phyloP scores from a whole-genome alignment of 208 protist species.

The Trypanosoma scelopori region DNA sequence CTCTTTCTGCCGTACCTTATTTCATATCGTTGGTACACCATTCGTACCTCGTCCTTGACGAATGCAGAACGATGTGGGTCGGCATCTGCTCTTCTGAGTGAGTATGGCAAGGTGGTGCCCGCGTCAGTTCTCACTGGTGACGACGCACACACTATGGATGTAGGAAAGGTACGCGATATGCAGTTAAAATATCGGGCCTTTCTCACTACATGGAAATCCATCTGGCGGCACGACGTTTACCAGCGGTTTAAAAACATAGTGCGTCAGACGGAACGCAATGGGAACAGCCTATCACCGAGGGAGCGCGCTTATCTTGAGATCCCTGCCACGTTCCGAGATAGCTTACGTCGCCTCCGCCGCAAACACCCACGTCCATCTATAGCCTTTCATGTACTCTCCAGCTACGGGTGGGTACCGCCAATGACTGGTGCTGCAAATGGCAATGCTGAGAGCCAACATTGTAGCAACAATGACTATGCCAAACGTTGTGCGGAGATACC shows the following conservation, averaged over 20 bases:
- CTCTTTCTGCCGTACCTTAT: conserved; percentile 74
- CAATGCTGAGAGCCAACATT: conserved; percentile 19
- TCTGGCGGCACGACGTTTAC: conserved; percentile 75
- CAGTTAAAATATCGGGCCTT: conserved; percentile 38
- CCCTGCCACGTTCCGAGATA: conserved; percentile 66
- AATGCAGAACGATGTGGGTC: neutral
- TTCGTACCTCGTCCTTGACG: neutral
- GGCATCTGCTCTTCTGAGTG: neutral
- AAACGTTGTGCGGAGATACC: conserved; percentile 35
- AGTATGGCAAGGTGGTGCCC: conserved; percentile 52
- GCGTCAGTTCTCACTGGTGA: conserved; percentile 54
- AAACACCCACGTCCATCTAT: conserved; percentile 56
- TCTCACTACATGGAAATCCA: conserved; percentile 53
- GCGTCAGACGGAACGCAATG: conserved; percentile 41
- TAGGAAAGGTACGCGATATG: conserved; percentile 30
- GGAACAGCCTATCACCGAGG: conserved; percentile 48
- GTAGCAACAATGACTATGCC: conserved; percentile 23
- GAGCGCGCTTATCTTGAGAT: conserved; percentile 51
- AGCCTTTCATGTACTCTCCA: conserved; percentile 62
- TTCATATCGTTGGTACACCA: conserved; percentile 65
- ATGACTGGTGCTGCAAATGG: neutral
- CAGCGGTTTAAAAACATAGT: conserved; percentile 52
- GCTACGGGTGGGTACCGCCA: conserved; percentile 53
- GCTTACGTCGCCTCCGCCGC: conserved; percentile 72
- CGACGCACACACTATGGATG: conserved; percentile 21